These are phyloP conservation scores for Aspergillus sp. DNA, from an alignment of 2,329 filamentous ascomycete species.

Conservation along the genomic window DNA sequence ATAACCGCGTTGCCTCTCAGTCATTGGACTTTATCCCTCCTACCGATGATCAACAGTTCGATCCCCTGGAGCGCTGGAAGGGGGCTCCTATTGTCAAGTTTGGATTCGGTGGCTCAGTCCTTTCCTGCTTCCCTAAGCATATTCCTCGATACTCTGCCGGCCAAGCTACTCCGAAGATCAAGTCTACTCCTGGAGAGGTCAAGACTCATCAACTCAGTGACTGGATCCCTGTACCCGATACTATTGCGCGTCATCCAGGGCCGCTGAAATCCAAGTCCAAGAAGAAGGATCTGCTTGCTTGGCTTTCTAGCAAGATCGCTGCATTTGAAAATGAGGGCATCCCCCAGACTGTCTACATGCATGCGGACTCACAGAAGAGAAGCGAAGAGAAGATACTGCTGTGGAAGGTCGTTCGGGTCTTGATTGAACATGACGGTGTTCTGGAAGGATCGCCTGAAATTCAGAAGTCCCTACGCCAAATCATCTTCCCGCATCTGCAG, in stretches of 20 bases:
- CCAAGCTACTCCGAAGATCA: slow-evolving; percentile 71
- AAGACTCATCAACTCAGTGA: slow-evolving; percentile 75
- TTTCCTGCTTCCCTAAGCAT: slow-evolving; percentile 85
- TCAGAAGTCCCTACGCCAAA: slow-evolving; percentile 71
- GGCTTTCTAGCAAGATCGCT: slow-evolving; percentile 78
- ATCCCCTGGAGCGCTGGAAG: slow-evolving; percentile 86
- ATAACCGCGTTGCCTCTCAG: slow-evolving; percentile 48
- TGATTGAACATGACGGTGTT: slow-evolving; percentile 83
- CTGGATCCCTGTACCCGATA: slow-evolving; percentile 69
- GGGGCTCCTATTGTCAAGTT: slow-evolving; percentile 84
- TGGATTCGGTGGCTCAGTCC: slow-evolving; percentile 79
- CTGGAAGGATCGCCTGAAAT: slow-evolving; percentile 72
- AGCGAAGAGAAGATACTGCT: slow-evolving; percentile 77
- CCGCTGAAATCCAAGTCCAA: slow-evolving; percentile 86
- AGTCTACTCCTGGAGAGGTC: slow-evolving; percentile 79
- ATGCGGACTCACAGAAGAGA: slow-evolving; percentile 61
- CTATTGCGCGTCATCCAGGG: slow-evolving; percentile 80
- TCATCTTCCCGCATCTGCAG: slow-evolving; percentile 66
- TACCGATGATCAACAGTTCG: slow-evolving; percentile 59
- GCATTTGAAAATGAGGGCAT: slow-evolving; percentile 61
- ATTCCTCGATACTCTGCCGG: slow-evolving; percentile 82
- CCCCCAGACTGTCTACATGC: slow-evolving; percentile 51
- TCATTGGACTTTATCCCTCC: slow-evolving; percentile 59
- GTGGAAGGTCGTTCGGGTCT: slow-evolving; percentile 80
- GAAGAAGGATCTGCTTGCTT: slow-evolving; percentile 87